Percentiles rank a stretch among this genome's conserved stretches.
These are phyloP conservation scores for Lachnellula subtilissima DNA, from an alignment of 2,329 filamentous ascomycete species.

Conservation along the genomic window DNA sequence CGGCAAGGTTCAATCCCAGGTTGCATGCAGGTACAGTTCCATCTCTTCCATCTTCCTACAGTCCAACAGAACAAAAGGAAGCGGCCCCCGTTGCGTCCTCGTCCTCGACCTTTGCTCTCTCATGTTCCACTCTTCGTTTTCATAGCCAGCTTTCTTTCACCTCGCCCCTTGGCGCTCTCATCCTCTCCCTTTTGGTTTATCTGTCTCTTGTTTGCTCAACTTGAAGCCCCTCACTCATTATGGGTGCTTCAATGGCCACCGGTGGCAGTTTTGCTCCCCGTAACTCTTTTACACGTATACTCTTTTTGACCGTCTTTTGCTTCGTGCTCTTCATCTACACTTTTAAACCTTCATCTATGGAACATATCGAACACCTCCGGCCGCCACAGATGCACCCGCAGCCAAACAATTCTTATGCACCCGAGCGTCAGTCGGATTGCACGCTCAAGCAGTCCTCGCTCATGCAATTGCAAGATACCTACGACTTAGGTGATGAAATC, in stretches of 20 bases:
- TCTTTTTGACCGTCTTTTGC: constrained; percentile 21
- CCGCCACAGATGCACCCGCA: constrained; percentile 9
- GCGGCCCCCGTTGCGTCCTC: background rate
- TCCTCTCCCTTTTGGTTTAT: background rate
- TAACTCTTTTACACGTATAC: constrained; percentile 19
- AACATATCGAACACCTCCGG: constrained; percentile 6
- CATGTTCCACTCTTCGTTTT: background rate
- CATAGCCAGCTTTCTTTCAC: background rate
- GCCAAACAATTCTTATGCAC: constrained; percentile 4
- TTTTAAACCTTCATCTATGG: constrained; percentile 8
- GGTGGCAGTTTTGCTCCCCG: constrained; percentile 17
- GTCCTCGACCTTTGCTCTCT: background rate
- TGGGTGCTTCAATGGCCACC: constrained; percentile 19
- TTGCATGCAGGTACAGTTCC: background rate
- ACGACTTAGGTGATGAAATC: constrained; percentile 45
- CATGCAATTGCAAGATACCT: constrained; percentile 41
- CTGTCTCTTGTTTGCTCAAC: background rate
- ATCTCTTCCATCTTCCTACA: too few relatives aligned
- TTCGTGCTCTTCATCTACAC: constrained; percentile 22
- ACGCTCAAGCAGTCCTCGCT: constrained; percentile 45
- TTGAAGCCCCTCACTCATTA: constrained; percentile 15
- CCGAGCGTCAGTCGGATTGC: constrained; percentile 34
- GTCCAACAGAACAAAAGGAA: background rate
- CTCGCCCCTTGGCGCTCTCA: background rate
- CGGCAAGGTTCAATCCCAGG: background rate